Percentiles rank a stretch among this genome's conserved stretches.
Evolutionary conservation across 345 rosid genomes (phyloP).

Genomic region (Eucalyptus cloeziana): DNA sequence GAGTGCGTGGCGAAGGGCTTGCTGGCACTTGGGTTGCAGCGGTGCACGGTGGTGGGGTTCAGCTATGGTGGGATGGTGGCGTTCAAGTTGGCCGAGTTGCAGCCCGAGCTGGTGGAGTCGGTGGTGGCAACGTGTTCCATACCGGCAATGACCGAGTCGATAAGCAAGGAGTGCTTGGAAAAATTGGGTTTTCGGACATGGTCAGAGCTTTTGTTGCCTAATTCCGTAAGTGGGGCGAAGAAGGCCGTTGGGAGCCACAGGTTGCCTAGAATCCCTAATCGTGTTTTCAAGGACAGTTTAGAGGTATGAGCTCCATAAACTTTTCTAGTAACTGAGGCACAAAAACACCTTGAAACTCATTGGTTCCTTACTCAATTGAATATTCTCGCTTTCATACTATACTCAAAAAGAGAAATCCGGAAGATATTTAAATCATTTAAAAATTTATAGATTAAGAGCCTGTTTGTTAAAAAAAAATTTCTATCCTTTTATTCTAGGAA

Average conservation of each 20-base stretch:
- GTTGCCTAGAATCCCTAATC: constrained; percentile 1
- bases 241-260: neutral
- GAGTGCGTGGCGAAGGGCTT: constrained; percentile 23
- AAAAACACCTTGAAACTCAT: neutral
- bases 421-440: neutral
- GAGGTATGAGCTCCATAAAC: constrained; percentile 7
- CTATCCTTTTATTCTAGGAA: too few relatives aligned
- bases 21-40: constrained; percentile 18
- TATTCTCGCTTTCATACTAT: neutral
- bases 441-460: neutral
- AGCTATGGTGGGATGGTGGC: constrained; percentile 40
- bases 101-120: constrained; percentile 24
- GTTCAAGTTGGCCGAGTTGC: constrained; percentile 27
- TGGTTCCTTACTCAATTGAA: neutral
- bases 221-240: neutral
- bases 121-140: constrained; percentile 16
- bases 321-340: neutral
- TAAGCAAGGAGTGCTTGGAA: neutral
- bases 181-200: constrained; percentile 11
- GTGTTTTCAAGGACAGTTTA: neutral
- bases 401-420: neutral
- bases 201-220: constrained; percentile 24
- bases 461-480: too few relatives aligned
- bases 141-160: constrained; percentile 22
- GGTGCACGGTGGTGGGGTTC: constrained; percentile 23